phyloP scores from a whole-genome alignment of 23 red algal species.

The Gracilaria domingensis region DNA sequence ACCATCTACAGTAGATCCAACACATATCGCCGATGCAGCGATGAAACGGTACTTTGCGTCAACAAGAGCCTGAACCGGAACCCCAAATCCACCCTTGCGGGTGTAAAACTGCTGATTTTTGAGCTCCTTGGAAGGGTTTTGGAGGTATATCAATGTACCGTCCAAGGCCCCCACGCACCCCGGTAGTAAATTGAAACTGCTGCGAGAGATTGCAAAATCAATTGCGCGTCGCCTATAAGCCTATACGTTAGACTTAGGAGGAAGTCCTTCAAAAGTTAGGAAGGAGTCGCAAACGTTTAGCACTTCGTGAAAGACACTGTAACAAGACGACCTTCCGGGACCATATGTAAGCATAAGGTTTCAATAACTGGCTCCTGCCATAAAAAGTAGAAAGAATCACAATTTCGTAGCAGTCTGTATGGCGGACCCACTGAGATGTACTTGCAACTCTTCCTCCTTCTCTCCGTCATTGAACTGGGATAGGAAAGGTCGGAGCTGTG shows the following conservation, averaged over 20 bases:
- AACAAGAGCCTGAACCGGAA: constrained; percentile 14
- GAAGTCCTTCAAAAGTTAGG: not conserved
- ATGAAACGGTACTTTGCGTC: constrained; percentile 12
- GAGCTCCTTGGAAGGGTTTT: not conserved
- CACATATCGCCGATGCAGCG: constrained; percentile 2
- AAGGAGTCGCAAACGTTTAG: not conserved
- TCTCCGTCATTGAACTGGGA: not conserved
- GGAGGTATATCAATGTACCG: not conserved
- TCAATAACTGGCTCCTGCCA: not conserved
- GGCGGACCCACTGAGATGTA: not conserved
- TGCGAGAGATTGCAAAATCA: not conserved
- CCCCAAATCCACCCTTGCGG: not conserved
- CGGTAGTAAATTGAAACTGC: not conserved
- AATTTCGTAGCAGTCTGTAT: not conserved
- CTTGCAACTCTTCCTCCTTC: not conserved
- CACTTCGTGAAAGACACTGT: not conserved
- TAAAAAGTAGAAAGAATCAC: not conserved
- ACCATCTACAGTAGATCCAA: not conserved
- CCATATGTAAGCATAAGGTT: not conserved
- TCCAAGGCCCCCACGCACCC: constrained; percentile 5
- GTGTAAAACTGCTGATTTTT: not conserved
- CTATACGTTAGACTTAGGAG: not conserved
- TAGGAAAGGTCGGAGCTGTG: not conserved
- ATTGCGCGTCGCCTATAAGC: not conserved
- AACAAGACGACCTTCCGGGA: not conserved